Percentiles rank a stretch among this genome's conserved stretches.
These are phyloP conservation scores for Allomyces macrogynus DNA, from an alignment of 192 early-diverging fungal genomes.

Conservation along the genomic window DNA sequence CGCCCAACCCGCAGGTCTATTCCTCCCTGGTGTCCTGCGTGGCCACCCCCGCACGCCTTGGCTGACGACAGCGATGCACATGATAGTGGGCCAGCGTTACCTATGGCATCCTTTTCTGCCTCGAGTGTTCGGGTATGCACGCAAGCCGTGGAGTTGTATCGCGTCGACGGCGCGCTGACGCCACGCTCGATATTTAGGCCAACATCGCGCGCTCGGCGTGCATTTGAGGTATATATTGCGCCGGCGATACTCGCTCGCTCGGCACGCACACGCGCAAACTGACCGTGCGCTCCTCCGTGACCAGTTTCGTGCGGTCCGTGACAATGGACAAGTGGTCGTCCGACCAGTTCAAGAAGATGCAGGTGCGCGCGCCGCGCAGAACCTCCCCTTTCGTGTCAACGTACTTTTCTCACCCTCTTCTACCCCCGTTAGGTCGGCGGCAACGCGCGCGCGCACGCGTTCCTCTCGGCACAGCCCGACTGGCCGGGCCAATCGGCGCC, in stretches of 20 bases:
- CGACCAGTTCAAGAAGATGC: slow-evolving; percentile 89
- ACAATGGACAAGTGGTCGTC: slow-evolving; percentile 95
- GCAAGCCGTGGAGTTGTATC: no score
- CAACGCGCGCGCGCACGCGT: slow-evolving; percentile 63
- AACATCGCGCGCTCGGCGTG: no score
- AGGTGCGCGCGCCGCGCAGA: slow-evolving; percentile 12
- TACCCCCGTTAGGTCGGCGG: slow-evolving; percentile 41
- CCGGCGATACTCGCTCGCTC: background rate
- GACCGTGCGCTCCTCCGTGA: background rate
- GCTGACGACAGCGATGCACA: background rate
- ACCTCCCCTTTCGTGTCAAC: slow-evolving; percentile 2
- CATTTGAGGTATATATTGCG: slow-evolving; percentile 23
- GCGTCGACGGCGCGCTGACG: no score
- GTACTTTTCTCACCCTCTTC: background rate
- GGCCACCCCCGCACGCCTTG: background rate
- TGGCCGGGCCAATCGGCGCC: slow-evolving; percentile 17
- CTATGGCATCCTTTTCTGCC: slow-evolving; percentile 1
- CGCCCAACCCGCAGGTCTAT: slow-evolving; percentile 26
- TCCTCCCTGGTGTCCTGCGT: background rate
- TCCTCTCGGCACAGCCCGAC: slow-evolving; percentile 64
- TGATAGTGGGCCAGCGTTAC: background rate
- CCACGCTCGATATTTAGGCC: no score
- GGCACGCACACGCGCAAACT: slow-evolving; percentile 6
- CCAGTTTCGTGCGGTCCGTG: slow-evolving; percentile 91
- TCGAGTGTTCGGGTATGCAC: background rate